Evolutionary conservation across 106 monocot species (phyloP).

Genomic region (Dendrobium nobile): DNA sequence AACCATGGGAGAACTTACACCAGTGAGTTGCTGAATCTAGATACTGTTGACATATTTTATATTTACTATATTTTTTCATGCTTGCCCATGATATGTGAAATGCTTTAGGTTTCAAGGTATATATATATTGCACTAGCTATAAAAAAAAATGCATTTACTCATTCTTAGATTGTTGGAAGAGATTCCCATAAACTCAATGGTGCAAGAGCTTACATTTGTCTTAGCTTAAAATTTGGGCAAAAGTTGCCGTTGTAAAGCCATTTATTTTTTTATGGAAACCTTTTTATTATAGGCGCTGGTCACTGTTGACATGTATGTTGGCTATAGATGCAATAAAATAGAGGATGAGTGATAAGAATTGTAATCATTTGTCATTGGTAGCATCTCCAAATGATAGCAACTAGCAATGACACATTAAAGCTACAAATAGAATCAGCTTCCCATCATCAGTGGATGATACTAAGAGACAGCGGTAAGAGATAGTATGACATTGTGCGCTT

Average conservation of each 20-base stretch:
- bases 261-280: not conserved
- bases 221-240: not conserved
- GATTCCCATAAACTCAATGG: not conserved
- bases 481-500: too few species aligned
- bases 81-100: not conserved
- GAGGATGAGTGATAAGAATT: too few species aligned
- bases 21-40: constrained; percentile 39
- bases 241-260: not conserved
- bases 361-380: too few species aligned
- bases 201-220: not conserved
- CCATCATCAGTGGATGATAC: too few species aligned
- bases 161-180: not conserved
- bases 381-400: too few species aligned
- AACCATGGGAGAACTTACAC: constrained; percentile 98
- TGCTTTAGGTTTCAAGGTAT: not conserved
- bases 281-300: too few species aligned
- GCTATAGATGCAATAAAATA: too few species aligned
- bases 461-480: too few species aligned
- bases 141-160: not conserved
- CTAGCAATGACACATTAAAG: too few species aligned
- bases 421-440: too few species aligned
- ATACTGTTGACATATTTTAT: not conserved
- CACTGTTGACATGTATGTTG: too few species aligned
- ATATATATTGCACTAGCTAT: not conserved
- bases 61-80: not conserved